Evolutionary conservation across 202 grass and related monocot species (phyloP).

Genomic region (Brachypodium distachyon): DNA sequence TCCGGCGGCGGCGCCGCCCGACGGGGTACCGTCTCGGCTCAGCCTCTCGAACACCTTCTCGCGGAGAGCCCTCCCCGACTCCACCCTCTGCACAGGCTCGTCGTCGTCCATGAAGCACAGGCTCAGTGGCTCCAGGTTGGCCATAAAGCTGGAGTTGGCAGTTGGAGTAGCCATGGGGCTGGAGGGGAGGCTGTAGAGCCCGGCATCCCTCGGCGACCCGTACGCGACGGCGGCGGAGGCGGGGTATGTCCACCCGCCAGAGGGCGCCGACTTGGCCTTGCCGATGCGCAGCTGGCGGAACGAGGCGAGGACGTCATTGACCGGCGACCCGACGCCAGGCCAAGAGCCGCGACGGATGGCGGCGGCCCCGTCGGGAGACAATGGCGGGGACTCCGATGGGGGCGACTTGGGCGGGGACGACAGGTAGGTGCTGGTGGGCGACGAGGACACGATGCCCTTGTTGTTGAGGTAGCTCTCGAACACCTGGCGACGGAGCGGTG

Average conservation of each 20-base stretch:
- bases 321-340: slow-evolving; percentile 29
- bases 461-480: slow-evolving; percentile 47
- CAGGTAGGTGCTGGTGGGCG: slow-evolving; percentile 60
- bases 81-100: slow-evolving; percentile 55
- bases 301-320: slow-evolving; percentile 53
- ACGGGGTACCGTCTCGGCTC: slow-evolving; percentile 26
- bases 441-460: slow-evolving; percentile 42
- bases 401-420: slow-evolving; percentile 69
- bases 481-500: slow-evolving; percentile 60
- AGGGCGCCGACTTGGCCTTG: slow-evolving; percentile 40
- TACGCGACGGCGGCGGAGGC: background rate
- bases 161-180: slow-evolving; percentile 28
- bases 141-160: background rate
- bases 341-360: slow-evolving; percentile 33
- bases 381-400: slow-evolving; percentile 52
- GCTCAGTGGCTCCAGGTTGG: slow-evolving; percentile 21
- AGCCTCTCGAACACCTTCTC: slow-evolving; percentile 72
- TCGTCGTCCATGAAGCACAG: slow-evolving; percentile 36
- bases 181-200: slow-evolving; percentile 52
- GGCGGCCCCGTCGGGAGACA: slow-evolving; percentile 44
- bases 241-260: slow-evolving; percentile 28
- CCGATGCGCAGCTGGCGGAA: slow-evolving; percentile 52
- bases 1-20: background rate
- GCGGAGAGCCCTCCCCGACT: slow-evolving; percentile 62
- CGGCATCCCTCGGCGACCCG: slow-evolving; percentile 28